Conservation (phyloP, 1,139 yeast species). For the Diutina scorzettiae region DNA sequence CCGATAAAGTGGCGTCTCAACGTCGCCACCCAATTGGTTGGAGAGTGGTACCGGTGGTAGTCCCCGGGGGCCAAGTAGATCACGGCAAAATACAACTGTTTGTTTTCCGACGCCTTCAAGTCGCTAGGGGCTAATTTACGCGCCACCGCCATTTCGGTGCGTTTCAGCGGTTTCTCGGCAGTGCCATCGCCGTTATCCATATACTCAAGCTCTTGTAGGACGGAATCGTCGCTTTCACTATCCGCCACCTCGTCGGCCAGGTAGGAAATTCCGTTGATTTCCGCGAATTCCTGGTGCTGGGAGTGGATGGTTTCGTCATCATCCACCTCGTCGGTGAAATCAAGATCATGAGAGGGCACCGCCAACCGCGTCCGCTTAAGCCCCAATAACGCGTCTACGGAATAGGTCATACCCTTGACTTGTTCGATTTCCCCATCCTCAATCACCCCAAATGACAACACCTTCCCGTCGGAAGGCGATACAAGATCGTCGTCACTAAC, state of each 20-base stretch:
- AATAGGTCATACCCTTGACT: slow-evolving; percentile 92
- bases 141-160: slow-evolving; percentile 31
- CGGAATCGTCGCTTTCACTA: slow-evolving; percentile 22
- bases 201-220: slow-evolving; percentile 32
- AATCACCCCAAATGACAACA: slow-evolving; percentile 75
- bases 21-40: slow-evolving; percentile 92
- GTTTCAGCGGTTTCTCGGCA: slow-evolving; percentile 16
- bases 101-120: slow-evolving; percentile 15
- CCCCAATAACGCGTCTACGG: slow-evolving; percentile 83
- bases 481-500: slow-evolving; percentile 58
- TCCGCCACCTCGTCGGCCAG: slow-evolving; percentile 63
- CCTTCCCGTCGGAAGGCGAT: slow-evolving; percentile 90
- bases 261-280: slow-evolving; percentile 62
- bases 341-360: slow-evolving; percentile 48
- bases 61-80: slow-evolving; percentile 97
- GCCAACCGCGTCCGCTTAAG: slow-evolving; percentile 35
- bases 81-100: slow-evolving; percentile 71
- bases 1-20: slow-evolving; percentile 93
- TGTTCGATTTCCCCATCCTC: slow-evolving; percentile 86
- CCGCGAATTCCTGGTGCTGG: slow-evolving; percentile 69
- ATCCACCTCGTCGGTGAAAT: slow-evolving; percentile 26
- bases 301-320: slow-evolving; percentile 33
- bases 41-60: slow-evolving; percentile 95
- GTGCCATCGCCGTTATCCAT: slow-evolving; percentile 51
- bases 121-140: slow-evolving; percentile 29